Percentiles rank a stretch among this genome's conserved stretches.
phyloP scores from a whole-genome alignment of 1,284 basidiomycete genomes.

The Ustilago shanxiensis region DNA sequence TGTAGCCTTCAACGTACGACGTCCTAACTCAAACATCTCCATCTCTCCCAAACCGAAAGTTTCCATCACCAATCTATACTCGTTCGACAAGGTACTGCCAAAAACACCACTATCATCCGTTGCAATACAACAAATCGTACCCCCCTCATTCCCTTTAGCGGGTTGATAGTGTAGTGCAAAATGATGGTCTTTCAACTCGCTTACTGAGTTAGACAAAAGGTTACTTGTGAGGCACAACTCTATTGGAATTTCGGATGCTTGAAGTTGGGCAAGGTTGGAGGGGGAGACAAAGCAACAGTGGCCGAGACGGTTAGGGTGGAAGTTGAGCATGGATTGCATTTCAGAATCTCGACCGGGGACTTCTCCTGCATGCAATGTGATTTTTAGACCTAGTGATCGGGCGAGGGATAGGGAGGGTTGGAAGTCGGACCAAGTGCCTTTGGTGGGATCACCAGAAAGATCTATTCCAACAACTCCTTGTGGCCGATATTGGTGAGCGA shows the following conservation, averaged over 20 bases:
- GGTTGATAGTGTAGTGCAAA: conserved; percentile 20
- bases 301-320: conserved; percentile 45
- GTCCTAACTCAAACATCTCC: conserved; percentile 17
- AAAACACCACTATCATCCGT: conserved; percentile 57
- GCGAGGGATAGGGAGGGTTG: conserved; percentile 21
- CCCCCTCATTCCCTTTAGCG: not conserved
- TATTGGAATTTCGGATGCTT: conserved; percentile 17
- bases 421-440: conserved; percentile 24
- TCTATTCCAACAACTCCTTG: conserved; percentile 44
- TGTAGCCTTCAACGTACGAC: conserved; percentile 9
- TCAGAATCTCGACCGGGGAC: conserved; percentile 27
- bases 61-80: conserved; percentile 43
- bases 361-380: conserved; percentile 52
- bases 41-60: conserved; percentile 22
- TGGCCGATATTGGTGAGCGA: conserved; percentile 13
- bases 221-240: conserved; percentile 56
- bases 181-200: conserved; percentile 25
- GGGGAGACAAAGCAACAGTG: conserved; percentile 49
- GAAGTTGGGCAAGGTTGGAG: conserved; percentile 8
- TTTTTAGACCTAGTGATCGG: conserved; percentile 27
- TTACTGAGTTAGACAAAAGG: conserved; percentile 34
- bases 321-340: conserved; percentile 36
- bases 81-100: conserved; percentile 39
- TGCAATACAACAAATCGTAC: conserved; percentile 33
- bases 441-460: conserved; percentile 50